Percentiles rank a stretch among this genome's conserved stretches.
Evolutionary conservation across 352 stramenopile genomes (phyloP).

Genomic region (Globisporangium emineosum): DNA sequence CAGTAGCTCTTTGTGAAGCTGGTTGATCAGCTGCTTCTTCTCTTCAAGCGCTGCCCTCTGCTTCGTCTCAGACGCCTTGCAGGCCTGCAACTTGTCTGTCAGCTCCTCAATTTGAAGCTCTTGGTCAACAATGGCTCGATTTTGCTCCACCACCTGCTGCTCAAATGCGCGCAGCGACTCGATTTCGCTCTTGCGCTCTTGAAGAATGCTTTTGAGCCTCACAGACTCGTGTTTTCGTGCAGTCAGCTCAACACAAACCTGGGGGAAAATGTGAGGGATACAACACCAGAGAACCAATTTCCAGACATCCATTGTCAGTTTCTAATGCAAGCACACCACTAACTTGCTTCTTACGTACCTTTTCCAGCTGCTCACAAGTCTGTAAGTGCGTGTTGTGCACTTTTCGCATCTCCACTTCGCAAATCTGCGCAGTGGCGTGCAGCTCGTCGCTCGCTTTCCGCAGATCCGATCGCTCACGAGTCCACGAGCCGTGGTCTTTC

Average conservation of each 20-base stretch:
- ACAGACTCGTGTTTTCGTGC: conserved; percentile 8
- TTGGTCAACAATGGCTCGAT: not conserved
- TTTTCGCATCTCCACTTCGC: conserved; percentile 35
- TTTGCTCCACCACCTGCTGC: not conserved
- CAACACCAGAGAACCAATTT: not conserved
- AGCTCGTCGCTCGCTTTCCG: conserved; percentile 26
- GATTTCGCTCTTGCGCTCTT: not conserved
- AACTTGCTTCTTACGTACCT: not conserved
- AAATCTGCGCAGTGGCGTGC: conserved; percentile 29
- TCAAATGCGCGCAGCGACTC: conserved; percentile 12
- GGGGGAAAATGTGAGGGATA: not conserved
- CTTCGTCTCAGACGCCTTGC: not conserved
- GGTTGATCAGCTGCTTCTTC: not conserved
- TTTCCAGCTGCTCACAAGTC: not conserved
- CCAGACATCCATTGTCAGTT: not conserved
- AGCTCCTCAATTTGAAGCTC: not conserved
- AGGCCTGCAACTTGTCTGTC: not conserved
- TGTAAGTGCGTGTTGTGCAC: conserved; percentile 20
- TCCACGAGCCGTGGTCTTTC: conserved; percentile 29
- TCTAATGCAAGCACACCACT: not conserved
- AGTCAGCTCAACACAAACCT: conserved; percentile 1
- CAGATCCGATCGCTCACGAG: conserved; percentile 34
- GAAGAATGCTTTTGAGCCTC: not conserved
- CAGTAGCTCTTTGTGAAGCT: conserved; percentile 12
- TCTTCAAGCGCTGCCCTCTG: not conserved